Evolutionary conservation across 2,329 filamentous ascomycete genomes (phyloP).

Genomic region (Periconia macrospinosa): DNA sequence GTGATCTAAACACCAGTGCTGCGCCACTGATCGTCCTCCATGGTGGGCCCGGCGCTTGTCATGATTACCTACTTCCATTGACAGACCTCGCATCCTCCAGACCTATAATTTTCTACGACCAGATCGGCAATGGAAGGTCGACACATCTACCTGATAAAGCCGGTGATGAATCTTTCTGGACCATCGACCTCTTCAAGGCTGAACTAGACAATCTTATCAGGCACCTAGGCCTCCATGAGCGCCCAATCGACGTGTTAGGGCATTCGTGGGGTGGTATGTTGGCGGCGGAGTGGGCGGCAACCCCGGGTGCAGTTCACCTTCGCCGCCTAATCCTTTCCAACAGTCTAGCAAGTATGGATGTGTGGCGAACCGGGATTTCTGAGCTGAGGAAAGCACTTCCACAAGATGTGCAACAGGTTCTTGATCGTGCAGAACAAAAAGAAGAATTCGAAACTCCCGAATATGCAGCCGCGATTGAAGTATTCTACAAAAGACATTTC

Average conservation of each 20-base stretch:
- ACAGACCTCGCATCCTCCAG: constrained; percentile 43
- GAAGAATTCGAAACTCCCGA: constrained; percentile 10
- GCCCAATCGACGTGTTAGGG: constrained; percentile 49
- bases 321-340: constrained; percentile 42
- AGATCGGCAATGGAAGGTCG: constrained; percentile 54
- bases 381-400: constrained; percentile 23
- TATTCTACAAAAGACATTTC: constrained; percentile 13
- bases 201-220: constrained; percentile 55
- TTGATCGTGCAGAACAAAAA: constrained; percentile 16
- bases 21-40: constrained; percentile 34
- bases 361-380: constrained; percentile 13
- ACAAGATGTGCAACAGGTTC: constrained; percentile 17
- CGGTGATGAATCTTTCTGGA: constrained; percentile 54
- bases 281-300: constrained; percentile 45
- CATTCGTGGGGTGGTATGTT: constrained; percentile 60
- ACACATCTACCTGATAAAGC: constrained; percentile 53
- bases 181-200: constrained; percentile 49
- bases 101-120: constrained; percentile 58
- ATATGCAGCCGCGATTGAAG: constrained; percentile 10
- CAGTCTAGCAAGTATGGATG: constrained; percentile 14
- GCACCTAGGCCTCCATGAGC: constrained; percentile 43
- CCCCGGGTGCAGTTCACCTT: constrained; percentile 24
- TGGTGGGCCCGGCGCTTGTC: constrained; percentile 42
- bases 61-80: constrained; percentile 39
- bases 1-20: constrained; percentile 15